A percentile compares a stretch with the other conserved stretches of the same genome.
phyloP scores from a whole-genome alignment of 768 basidiomycete species.

The Melanogaster broomeanus region DNA sequence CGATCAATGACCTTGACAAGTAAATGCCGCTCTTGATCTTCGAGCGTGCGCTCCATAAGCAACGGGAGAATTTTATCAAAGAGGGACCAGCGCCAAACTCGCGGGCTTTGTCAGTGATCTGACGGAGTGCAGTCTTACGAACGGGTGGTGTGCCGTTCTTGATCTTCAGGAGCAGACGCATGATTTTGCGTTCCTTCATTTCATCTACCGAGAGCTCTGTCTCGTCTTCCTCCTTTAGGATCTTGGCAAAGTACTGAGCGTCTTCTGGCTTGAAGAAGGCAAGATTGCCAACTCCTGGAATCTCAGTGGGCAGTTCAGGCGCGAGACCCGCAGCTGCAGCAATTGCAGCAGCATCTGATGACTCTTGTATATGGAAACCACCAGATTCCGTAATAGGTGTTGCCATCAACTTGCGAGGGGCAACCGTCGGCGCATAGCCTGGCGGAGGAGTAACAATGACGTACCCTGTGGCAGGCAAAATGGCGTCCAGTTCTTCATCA shows the following conservation, averaged over 20 bases:
- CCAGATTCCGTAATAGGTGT: constrained; percentile 57
- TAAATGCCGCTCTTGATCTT: constrained; percentile 97
- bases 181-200: constrained; percentile 99
- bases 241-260: constrained; percentile 96
- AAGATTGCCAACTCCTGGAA: constrained; percentile 94
- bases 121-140: constrained; percentile 94
- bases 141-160: constrained; percentile 99
- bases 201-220: constrained; percentile 91
- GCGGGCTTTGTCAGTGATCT: constrained; percentile 98
- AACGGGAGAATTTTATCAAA: constrained; percentile 98
- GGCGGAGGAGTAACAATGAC: constrained; percentile 91
- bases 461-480: constrained; percentile 87
- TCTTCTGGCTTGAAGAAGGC: constrained; percentile 99
- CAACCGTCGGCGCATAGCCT: constrained; percentile 82
- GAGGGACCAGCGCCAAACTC: constrained; percentile 95
- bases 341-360: constrained; percentile 85
- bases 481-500: constrained; percentile 92
- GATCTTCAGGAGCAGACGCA: constrained; percentile 96
- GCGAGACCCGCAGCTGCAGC: constrained; percentile 92
- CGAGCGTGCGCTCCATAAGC: constrained; percentile 96
- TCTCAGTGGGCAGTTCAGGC: constrained; percentile 94
- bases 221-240: constrained; percentile 94
- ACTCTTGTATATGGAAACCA: constrained; percentile 97
- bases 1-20: constrained; percentile 99
- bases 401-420: constrained; percentile 64